Conservation (phyloP, 331 rosid genomes). For the Malus hybrid region DNA sequence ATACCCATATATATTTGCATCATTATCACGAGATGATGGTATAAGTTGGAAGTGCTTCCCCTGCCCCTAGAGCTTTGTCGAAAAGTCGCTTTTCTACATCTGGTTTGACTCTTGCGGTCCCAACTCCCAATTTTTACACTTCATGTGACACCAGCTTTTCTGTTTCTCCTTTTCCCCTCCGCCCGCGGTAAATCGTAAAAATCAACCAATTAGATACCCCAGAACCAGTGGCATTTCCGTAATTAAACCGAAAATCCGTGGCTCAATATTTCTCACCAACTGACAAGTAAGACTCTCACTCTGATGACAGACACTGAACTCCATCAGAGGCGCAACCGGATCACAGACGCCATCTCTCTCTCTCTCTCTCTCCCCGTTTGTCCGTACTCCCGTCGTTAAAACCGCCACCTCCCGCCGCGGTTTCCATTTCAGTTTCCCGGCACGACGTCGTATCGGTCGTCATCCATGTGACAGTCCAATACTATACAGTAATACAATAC, state of each 20-base stretch:
- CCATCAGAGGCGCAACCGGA: background rate
- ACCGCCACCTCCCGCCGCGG: background rate
- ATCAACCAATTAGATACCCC: background rate
- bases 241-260: constrained; percentile 19
- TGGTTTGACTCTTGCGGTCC: background rate
- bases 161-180: background rate
- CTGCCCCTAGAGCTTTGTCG: background rate
- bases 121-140: background rate
- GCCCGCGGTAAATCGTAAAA: constrained; percentile 8
- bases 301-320: constrained; percentile 3
- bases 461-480: background rate
- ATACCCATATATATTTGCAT: too few relatives aligned
- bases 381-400: constrained; percentile 1
- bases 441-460: background rate
- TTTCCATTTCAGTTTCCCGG: background rate
- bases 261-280: background rate
- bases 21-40: too few relatives aligned
- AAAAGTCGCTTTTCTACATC: constrained; percentile 11
- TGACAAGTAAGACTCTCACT: background rate
- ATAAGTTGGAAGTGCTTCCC: too few relatives aligned
- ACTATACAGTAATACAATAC: background rate
- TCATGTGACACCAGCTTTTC: background rate
- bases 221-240: constrained; percentile 43
- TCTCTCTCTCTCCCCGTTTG: background rate
- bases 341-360: background rate